Percentiles rank a stretch among this genome's conserved stretches.
Evolutionary conservation across 345 rosid genomes (phyloP).

Genomic region (Camelina hispida): DNA sequence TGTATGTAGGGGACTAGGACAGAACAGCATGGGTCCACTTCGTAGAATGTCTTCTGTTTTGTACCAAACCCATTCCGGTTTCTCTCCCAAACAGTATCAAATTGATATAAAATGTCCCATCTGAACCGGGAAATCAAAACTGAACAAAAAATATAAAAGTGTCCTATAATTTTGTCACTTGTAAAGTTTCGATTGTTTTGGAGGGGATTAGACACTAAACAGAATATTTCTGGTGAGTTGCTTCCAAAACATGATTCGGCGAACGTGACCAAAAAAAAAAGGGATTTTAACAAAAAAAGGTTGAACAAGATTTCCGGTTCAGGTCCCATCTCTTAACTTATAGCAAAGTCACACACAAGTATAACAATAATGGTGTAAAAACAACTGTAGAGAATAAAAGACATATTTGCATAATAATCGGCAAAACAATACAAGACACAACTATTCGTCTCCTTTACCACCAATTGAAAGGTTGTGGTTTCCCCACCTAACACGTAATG

Average conservation of each 20-base stretch:
- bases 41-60: slow-evolving; percentile 27
- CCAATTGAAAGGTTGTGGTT: slow-evolving; percentile 19
- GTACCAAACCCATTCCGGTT: slow-evolving; percentile 10
- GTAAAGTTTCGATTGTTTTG: not conserved
- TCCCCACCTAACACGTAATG: not conserved
- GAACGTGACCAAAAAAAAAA: slow-evolving; percentile 12
- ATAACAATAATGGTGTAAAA: too few species aligned
- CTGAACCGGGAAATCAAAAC: not conserved
- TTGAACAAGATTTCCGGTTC: slow-evolving; percentile 22
- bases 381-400: slow-evolving; percentile 5
- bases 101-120: not conserved
- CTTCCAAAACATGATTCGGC: slow-evolving; percentile 38
- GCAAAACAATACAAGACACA: not conserved
- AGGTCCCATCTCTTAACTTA: not conserved
- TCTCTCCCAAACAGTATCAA: not conserved
- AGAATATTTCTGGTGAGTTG: slow-evolving; percentile 25
- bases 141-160: not conserved
- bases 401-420: slow-evolving; percentile 35
- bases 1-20: slow-evolving; percentile 1
- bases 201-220: not conserved
- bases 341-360: too few species aligned
- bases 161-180: slow-evolving; percentile 25
- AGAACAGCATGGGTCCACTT: slow-evolving; percentile 32
- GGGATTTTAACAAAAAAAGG: slow-evolving; percentile 27
- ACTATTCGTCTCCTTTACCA: not conserved